Conservation (phyloP, 345 rosid species). For the Populus davidiana region DNA sequence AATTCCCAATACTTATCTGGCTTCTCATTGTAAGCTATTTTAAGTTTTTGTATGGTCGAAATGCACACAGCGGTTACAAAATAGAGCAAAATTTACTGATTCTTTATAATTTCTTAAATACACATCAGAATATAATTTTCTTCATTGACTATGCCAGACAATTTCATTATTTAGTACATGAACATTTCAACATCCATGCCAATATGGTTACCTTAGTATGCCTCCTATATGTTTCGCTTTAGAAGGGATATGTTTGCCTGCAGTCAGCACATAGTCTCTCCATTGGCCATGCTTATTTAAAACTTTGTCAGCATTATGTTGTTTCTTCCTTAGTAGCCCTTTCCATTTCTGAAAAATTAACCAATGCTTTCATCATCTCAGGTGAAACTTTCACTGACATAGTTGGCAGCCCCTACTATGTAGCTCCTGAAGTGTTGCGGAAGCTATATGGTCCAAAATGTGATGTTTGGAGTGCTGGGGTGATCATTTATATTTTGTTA, state of each 20-base stretch:
- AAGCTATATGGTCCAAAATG: conserved; percentile 86
- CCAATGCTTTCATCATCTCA: conserved; percentile 24
- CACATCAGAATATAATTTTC: not conserved
- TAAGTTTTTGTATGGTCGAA: not conserved
- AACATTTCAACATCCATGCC: not conserved
- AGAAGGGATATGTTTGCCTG: not conserved
- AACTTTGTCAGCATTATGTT: not conserved
- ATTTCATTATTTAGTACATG: not conserved
- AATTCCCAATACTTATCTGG: not conserved
- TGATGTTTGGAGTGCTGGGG: conserved; percentile 99
- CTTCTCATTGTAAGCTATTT: not conserved
- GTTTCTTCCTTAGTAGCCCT: not conserved
- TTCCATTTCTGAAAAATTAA: not conserved
- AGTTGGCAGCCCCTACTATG: conserved; percentile 96
- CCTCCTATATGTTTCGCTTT: not conserved
- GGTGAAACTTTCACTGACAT: conserved; percentile 85
- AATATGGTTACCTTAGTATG: not conserved
- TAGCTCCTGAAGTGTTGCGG: conserved; percentile 90
- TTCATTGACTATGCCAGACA: not conserved
- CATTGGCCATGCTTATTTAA: not conserved
- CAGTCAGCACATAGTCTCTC: not conserved
- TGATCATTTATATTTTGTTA: conserved; percentile 77
- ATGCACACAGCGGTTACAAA: not conserved
- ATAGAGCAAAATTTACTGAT: not conserved
- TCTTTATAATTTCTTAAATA: not conserved